These are phyloP conservation scores for Euclidium syriacum DNA, from an alignment of 345 rosid genomes.

Conservation along the genomic window DNA sequence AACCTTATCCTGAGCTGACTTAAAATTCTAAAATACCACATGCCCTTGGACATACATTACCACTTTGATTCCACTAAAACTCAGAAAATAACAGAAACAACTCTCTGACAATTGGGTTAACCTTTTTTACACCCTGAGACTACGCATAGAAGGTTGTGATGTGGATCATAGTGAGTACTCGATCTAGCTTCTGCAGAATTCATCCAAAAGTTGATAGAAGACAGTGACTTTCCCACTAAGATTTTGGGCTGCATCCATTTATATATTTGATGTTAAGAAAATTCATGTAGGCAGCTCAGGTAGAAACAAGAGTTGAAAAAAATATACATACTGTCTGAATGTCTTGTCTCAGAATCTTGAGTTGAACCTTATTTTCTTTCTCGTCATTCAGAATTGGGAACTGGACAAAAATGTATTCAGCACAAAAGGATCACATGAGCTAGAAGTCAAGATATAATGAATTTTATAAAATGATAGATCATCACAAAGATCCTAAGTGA, in stretches of 20 bases:
- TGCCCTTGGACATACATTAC: background rate
- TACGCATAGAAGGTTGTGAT: slow-evolving; percentile 75
- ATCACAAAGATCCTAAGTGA: background rate
- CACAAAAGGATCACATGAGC: background rate
- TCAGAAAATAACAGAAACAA: background rate
- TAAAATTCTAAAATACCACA: background rate
- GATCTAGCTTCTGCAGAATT: slow-evolving; percentile 71
- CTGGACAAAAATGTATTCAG: slow-evolving; percentile 28
- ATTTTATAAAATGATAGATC: background rate
- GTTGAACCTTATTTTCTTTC: slow-evolving; percentile 61
- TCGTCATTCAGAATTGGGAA: slow-evolving; percentile 61
- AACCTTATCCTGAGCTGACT: background rate
- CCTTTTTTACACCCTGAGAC: slow-evolving; percentile 84
- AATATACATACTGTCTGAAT: slow-evolving; percentile 42
- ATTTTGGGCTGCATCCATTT: slow-evolving; percentile 50
- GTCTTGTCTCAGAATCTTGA: slow-evolving; percentile 61
- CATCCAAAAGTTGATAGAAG: slow-evolving; percentile 92
- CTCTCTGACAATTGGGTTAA: slow-evolving; percentile 8
- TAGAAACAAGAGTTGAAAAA: slow-evolving; percentile 13
- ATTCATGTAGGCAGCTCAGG: slow-evolving; percentile 1
- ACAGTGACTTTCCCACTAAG: slow-evolving; percentile 48
- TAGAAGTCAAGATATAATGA: background rate
- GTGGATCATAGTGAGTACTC: slow-evolving; percentile 88
- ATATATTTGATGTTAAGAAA: slow-evolving; percentile 12
- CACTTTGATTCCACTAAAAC: background rate